Conservation (phyloP, 495 filamentous ascomycete species). For the Talaromyces ruber region DNA sequence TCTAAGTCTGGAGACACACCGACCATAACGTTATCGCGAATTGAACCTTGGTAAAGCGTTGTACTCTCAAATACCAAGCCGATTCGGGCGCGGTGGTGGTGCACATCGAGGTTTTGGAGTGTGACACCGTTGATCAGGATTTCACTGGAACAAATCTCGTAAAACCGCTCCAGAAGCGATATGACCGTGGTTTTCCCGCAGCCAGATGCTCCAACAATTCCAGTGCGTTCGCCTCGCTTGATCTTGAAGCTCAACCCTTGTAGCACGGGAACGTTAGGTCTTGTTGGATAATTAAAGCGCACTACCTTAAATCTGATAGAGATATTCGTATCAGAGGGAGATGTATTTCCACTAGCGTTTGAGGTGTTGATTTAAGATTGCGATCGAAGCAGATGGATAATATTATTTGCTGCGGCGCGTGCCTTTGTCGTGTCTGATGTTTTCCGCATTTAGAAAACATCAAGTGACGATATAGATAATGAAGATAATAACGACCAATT, state of each 20-base stretch:
- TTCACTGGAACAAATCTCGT: constrained; percentile 42
- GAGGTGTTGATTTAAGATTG: not conserved
- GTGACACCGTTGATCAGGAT: constrained; percentile 45
- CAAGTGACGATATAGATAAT: not conserved
- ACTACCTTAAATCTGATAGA: constrained; percentile 38
- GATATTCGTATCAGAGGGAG: not conserved
- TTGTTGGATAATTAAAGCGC: constrained; percentile 50
- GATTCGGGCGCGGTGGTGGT: constrained; percentile 39
- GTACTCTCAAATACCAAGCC: constrained; percentile 59
- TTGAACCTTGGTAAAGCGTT: constrained; percentile 52
- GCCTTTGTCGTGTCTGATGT: constrained; percentile 47
- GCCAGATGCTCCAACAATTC: constrained; percentile 62
- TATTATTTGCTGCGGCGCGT: constrained; percentile 45
- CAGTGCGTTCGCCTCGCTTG: constrained; percentile 55
- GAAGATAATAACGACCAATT: not conserved
- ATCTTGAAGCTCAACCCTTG: constrained; percentile 33
- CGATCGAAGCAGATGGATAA: constrained; percentile 22
- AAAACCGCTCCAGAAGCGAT: constrained; percentile 56
- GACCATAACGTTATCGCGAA: constrained; percentile 52
- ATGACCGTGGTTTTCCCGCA: constrained; percentile 67
- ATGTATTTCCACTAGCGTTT: not conserved
- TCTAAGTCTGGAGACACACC: constrained; percentile 29
- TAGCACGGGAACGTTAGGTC: constrained; percentile 41
- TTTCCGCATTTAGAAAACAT: not conserved
- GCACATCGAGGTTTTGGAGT: constrained; percentile 32